Conservation (phyloP, 495 filamentous ascomycete species). For the Rostrohypoxylon terebratum region DNA sequence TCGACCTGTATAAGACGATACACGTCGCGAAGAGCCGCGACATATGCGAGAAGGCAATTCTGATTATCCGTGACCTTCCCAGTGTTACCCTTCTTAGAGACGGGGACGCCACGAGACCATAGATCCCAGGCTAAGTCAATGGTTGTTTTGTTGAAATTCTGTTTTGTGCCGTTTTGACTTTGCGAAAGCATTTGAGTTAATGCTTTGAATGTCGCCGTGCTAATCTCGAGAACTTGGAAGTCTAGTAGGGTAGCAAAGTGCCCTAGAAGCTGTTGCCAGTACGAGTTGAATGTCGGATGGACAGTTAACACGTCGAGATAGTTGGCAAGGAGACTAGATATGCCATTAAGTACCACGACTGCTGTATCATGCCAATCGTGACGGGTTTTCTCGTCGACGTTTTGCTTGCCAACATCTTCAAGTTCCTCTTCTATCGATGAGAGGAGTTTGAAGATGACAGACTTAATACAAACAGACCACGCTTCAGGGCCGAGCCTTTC, state of each 20-base stretch:
- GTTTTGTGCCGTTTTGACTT: conserved; percentile 58
- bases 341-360: conserved; percentile 76
- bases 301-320: conserved; percentile 71
- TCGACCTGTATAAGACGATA: conserved; percentile 80
- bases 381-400: conserved; percentile 53
- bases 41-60: conserved; percentile 80
- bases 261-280: conserved; percentile 76
- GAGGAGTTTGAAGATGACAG: conserved; percentile 81
- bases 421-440: conserved; percentile 65
- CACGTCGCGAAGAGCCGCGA: conserved; percentile 79
- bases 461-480: conserved; percentile 85
- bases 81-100: conserved; percentile 55
- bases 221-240: conserved; percentile 73
- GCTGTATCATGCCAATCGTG: conserved; percentile 81
- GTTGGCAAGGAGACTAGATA: conserved; percentile 73
- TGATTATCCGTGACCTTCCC: conserved; percentile 72
- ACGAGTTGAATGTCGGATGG: conserved; percentile 67
- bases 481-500: conserved; percentile 80
- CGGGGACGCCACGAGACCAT: conserved; percentile 74
- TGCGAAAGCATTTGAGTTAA: conserved; percentile 74
- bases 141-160: conserved; percentile 66
- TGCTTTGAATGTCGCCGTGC: conserved; percentile 76
- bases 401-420: conserved; percentile 40
- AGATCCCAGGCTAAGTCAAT: conserved; percentile 76
- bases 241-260: conserved; percentile 72